Conservation (phyloP, 164 flowering plant species). For the Paratinospora sagittata region DNA sequence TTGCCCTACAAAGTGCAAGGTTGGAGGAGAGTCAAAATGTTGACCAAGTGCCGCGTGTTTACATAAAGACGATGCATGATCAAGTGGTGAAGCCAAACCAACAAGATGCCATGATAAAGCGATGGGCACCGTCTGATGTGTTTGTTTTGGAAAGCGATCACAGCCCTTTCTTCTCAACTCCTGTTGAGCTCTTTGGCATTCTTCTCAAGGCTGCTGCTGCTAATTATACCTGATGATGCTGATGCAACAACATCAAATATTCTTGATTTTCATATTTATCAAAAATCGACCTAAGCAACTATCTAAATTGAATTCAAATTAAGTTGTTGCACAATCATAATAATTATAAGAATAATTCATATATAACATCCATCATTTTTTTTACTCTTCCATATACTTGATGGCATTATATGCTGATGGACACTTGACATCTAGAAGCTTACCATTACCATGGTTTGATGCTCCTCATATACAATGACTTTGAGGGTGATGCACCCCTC, state of each 20-base stretch:
- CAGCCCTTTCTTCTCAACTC: conserved; percentile 73
- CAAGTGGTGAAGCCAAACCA: conserved; percentile 44
- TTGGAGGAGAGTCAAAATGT: conserved; percentile 22
- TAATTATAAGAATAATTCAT: too few relatives aligned
- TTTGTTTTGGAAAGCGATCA: conserved; percentile 66
- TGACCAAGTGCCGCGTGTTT: conserved; percentile 47
- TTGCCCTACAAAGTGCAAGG: conserved; percentile 36
- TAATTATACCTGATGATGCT: background rate
- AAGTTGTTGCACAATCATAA: too few relatives aligned
- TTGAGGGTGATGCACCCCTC: too few relatives aligned
- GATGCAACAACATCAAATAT: background rate
- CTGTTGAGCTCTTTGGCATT: conserved; percentile 45
- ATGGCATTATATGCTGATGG: too few relatives aligned
- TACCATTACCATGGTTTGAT: too few relatives aligned
- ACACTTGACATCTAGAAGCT: too few relatives aligned
- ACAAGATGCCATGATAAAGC: conserved; percentile 62
- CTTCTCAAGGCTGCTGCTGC: conserved; percentile 42
- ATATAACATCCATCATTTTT: too few relatives aligned
- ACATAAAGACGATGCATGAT: conserved; percentile 57
- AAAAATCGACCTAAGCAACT: too few relatives aligned
- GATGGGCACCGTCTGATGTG: conserved; percentile 63
- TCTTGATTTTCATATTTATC: too few relatives aligned
- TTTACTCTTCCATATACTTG: too few relatives aligned
- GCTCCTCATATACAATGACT: too few relatives aligned
- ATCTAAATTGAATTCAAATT: too few relatives aligned